Conservation (phyloP, 176 grass and related monocot genomes). For the maize (Zea mays) region DNA sequence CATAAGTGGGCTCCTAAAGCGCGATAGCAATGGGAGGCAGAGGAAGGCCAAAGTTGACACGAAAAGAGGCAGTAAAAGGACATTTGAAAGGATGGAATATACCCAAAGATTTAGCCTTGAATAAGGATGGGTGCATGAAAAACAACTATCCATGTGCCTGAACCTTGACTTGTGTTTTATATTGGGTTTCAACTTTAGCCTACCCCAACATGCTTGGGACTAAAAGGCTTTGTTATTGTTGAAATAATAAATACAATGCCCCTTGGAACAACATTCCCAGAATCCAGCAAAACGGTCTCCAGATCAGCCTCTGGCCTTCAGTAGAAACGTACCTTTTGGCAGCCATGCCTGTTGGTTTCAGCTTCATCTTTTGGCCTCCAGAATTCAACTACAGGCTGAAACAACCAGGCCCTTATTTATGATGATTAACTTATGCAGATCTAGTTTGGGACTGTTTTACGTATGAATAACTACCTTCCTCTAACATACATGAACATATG, state of each 20-base stretch:
- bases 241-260: neutral
- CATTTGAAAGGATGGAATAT: too few relatives aligned
- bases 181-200: too few relatives aligned
- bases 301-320: neutral
- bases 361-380: neutral
- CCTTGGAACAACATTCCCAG: neutral
- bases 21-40: too few relatives aligned
- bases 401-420: neutral
- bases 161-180: too few relatives aligned
- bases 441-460: conserved; percentile 7
- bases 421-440: conserved; percentile 7
- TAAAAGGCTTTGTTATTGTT: too few relatives aligned
- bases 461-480: conserved; percentile 13
- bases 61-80: too few relatives aligned
- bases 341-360: neutral
- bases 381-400: neutral
- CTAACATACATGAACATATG: neutral
- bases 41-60: too few relatives aligned
- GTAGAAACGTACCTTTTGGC: neutral
- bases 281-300: neutral
- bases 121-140: too few relatives aligned
- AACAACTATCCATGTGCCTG: too few relatives aligned
- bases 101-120: too few relatives aligned
- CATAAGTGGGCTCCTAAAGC: too few relatives aligned
- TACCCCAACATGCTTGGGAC: too few relatives aligned